Percentiles rank a stretch among this genome's conserved stretches.
These are phyloP conservation scores for Solanum chiquidenum DNA, from an alignment of 257 asterid species.

Conservation along the genomic window DNA sequence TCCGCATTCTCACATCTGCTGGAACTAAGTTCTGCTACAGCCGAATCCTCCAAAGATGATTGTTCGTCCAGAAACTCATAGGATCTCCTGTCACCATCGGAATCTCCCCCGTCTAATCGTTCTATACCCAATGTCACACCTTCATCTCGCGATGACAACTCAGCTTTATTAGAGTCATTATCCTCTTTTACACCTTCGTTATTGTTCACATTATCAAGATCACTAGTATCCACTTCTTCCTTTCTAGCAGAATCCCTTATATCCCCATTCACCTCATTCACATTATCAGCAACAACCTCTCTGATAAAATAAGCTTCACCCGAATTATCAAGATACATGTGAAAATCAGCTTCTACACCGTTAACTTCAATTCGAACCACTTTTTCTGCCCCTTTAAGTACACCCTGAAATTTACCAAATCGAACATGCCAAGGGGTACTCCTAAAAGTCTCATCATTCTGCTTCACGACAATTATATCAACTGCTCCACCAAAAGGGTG, in stretches of 20 bases:
- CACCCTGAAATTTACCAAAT: slow-evolving; percentile 89
- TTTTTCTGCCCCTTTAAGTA: slow-evolving; percentile 81
- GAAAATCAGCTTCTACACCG: slow-evolving; percentile 61
- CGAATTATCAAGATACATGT: slow-evolving; percentile 75
- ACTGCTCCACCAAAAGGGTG: slow-evolving; percentile 98
- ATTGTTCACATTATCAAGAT: slow-evolving; percentile 8
- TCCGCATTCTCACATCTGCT: slow-evolving; percentile 44
- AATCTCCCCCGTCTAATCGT: slow-evolving; percentile 51
- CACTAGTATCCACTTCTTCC: neutral
- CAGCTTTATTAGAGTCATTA: slow-evolving; percentile 20
- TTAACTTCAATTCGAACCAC: slow-evolving; percentile 74
- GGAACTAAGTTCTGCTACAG: slow-evolving; percentile 57
- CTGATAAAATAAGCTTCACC: slow-evolving; percentile 85
- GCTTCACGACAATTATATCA: slow-evolving; percentile 74
- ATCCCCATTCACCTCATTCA: slow-evolving; percentile 11
- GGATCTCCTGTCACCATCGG: slow-evolving; percentile 30
- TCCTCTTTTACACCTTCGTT: slow-evolving; percentile 5
- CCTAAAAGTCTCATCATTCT: slow-evolving; percentile 66
- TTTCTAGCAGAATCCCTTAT: slow-evolving; percentile 21
- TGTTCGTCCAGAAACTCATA: slow-evolving; percentile 70
- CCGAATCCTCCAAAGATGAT: slow-evolving; percentile 51
- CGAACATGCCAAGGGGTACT: slow-evolving; percentile 93
- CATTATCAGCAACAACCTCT: slow-evolving; percentile 46
- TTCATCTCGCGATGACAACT: slow-evolving; percentile 44
- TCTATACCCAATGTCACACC: slow-evolving; percentile 49